Evolutionary conservation across 805 yeast species (phyloP), one percentile per base, ranked within the genome.

Genomic region (Candida sakaeoensis): DNA sequence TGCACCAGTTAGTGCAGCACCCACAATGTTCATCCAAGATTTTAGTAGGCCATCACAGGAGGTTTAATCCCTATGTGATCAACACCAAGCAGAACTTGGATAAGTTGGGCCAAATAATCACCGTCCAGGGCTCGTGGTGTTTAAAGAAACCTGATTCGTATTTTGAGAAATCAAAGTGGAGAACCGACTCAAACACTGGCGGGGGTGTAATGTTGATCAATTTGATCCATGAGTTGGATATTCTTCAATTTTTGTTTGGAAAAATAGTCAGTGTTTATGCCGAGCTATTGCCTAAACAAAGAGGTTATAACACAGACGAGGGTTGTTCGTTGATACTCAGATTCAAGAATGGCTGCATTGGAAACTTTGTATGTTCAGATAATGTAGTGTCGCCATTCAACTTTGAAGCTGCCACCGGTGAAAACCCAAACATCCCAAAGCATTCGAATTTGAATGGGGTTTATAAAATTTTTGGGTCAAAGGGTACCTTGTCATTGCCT

Each of bases 51-150:
- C 73, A 67, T 46, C 73, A 67, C 45, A 53, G 73, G 21, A 48
- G 73, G n/a, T 68, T 67, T 44, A 68, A 67, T 42, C 72, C 73
- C 3, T 67, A 57, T 43, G 64, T 68, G 16, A 54, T 65, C 59
- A 28, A 61, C 21, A 58, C 71, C 25, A 67, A 65, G 44, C 48
- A 51, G 12, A 54, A 61, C 39, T 46, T 67, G 40, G 44, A 41
- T 21, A 50, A 46, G 31, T 47, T 65, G 9, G 73, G 73, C 0
- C 45, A 42, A 12, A 50, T 60, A 2, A 46, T 68, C 17, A 70
- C 71, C 1, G 46, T 67, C 16, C 72, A 65, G 48, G 73, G 73
- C 1, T 52, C 63, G 16, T 68, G 73, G 73, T 54, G 68, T 4
- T 46, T 64, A 22, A 55, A 55, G 34, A 68, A 68, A 36, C 63